Conservation (phyloP, 352 stramenopile genomes). For the Phytophthora rubi region DNA sequence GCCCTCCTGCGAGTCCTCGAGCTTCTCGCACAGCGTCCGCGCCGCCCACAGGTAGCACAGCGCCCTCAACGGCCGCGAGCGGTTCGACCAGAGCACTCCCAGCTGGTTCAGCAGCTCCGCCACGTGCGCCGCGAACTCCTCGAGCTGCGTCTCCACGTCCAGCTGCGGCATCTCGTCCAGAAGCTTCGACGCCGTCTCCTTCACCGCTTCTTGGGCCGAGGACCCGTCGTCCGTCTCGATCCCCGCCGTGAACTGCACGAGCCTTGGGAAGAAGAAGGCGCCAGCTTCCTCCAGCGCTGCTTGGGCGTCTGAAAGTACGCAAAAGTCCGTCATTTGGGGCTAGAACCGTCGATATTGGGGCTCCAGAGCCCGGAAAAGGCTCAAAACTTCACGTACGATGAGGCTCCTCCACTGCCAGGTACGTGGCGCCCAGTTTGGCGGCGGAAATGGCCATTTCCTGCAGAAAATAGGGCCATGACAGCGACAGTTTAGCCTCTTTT, state of each 20-base stretch:
- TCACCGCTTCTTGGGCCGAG: constrained; percentile 2
- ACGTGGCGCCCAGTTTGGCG: constrained; percentile 50
- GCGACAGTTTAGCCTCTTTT: constrained; percentile 1
- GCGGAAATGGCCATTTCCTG: constrained; percentile 44
- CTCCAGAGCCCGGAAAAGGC: background rate
- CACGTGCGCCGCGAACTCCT: constrained; percentile 30
- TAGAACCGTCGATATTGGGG: background rate
- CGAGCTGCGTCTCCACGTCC: constrained; percentile 15
- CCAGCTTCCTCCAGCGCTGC: constrained; percentile 53
- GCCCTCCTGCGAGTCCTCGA: constrained; percentile 10
- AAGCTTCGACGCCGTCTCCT: constrained; percentile 2
- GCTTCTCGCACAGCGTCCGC: constrained; percentile 28
- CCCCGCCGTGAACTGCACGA: constrained; percentile 39
- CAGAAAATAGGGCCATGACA: background rate
- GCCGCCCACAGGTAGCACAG: constrained; percentile 66
- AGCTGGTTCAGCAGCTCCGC: constrained; percentile 65
- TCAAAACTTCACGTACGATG: constrained; percentile 46
- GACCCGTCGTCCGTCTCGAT: constrained; percentile 28
- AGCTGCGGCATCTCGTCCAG: constrained; percentile 32
- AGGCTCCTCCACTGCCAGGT: constrained; percentile 67
- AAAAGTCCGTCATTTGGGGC: background rate
- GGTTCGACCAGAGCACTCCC: constrained; percentile 75
- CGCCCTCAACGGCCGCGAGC: constrained; percentile 46
- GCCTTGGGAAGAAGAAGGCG: constrained; percentile 45
- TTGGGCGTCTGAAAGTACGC: constrained; percentile 52